Conservation (phyloP, 164 flowering plant species). For the Vitis riparia region DNA sequence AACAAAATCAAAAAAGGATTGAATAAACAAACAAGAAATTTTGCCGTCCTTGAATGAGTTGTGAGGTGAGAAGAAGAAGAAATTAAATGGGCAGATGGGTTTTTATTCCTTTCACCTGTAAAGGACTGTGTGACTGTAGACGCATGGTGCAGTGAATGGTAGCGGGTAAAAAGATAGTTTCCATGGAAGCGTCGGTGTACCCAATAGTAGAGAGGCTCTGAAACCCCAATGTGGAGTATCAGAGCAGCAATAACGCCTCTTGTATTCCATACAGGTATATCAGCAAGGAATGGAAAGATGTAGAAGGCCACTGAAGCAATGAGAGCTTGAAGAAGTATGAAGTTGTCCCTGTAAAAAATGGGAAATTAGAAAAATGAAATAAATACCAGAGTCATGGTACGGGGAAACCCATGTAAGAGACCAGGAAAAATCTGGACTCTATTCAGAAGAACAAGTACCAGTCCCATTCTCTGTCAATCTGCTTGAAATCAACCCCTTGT, state of each 20-base stretch:
- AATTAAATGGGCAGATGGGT: not conserved
- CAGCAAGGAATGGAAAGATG: slow-evolving; percentile 36
- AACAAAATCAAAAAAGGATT: not conserved
- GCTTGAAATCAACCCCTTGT: slow-evolving; percentile 63
- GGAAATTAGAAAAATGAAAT: not conserved
- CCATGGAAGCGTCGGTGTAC: slow-evolving; percentile 54
- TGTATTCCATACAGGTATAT: slow-evolving; percentile 58
- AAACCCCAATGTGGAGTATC: slow-evolving; percentile 57
- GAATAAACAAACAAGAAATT: not conserved
- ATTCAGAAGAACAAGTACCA: slow-evolving; percentile 45
- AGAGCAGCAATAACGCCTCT: slow-evolving; percentile 48
- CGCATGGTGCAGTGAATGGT: slow-evolving; percentile 81
- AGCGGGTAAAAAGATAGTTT: slow-evolving; percentile 39
- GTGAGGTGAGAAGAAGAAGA: not conserved
- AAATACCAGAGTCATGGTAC: not conserved
- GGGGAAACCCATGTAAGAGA: not conserved
- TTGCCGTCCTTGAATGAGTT: too few species aligned
- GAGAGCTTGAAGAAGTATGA: slow-evolving; percentile 67
- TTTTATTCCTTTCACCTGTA: slow-evolving; percentile 50
- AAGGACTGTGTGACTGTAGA: slow-evolving; percentile 59
- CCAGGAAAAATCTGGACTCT: not conserved
- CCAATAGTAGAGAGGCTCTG: slow-evolving; percentile 82
- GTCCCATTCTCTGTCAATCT: slow-evolving; percentile 82
- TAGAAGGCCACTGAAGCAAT: slow-evolving; percentile 45
- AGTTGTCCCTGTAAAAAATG: slow-evolving; percentile 67